phyloP scores from a whole-genome alignment of 2,329 filamentous ascomycete species.

The Diaporthe sp. region DNA sequence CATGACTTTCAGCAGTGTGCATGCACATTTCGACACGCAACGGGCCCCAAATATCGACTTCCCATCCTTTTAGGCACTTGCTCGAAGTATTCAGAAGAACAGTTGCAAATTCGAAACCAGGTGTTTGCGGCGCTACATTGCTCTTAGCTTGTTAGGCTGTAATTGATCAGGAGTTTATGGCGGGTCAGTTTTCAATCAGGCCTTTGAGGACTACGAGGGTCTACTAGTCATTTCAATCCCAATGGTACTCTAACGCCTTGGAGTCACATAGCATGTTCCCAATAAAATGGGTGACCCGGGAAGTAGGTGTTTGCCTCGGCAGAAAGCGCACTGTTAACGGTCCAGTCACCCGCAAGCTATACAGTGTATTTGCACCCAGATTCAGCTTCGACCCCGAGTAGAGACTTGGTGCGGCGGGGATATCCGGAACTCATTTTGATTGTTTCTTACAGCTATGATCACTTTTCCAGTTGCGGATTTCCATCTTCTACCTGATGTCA shows the following conservation, averaged over 20 bases:
- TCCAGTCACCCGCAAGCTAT: neutral
- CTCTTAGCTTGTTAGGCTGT: neutral
- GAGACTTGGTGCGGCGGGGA: neutral
- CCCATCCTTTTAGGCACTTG: neutral
- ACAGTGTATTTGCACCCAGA: neutral
- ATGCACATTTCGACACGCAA: neutral
- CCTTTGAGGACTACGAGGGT: neutral
- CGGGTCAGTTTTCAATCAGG: neutral
- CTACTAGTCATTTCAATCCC: neutral
- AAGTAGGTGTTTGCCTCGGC: neutral
- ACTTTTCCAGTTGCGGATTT: neutral
- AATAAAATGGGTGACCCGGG: too few relatives aligned
- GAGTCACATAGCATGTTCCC: too few relatives aligned
- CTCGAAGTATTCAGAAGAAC: neutral
- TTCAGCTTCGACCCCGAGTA: neutral
- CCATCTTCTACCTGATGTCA: neutral
- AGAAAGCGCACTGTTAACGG: neutral
- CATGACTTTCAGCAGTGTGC: neutral
- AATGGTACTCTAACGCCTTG: too few relatives aligned
- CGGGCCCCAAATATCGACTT: neutral
- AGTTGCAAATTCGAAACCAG: neutral
- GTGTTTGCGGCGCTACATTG: neutral
- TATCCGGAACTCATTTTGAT: neutral
- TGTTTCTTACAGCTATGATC: neutral
- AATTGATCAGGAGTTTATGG: neutral